phyloP scores from a whole-genome alignment of 371 early-diverging fungal species.

The Mortierella sp. region DNA sequence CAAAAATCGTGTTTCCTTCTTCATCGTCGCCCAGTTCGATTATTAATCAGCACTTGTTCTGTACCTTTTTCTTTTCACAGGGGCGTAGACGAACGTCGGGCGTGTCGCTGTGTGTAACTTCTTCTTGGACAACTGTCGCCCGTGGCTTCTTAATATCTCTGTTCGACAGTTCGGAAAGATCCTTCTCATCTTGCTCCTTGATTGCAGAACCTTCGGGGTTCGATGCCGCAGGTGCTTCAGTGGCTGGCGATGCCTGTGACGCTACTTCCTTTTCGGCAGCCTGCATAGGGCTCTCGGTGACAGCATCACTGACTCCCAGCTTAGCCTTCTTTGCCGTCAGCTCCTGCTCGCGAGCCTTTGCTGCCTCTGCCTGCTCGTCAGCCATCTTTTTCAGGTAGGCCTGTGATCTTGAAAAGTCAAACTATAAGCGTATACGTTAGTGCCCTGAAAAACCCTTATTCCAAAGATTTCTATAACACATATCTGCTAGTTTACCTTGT shows the following conservation, averaged over 20 bases:
- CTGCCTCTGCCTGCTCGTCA: constrained; percentile 55
- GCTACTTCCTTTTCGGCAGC: constrained; percentile 4
- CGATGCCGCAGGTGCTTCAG: background rate
- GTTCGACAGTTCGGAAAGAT: constrained; percentile 12
- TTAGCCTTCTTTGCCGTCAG: constrained; percentile 10
- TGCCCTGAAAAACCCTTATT: no score
- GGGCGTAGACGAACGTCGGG: constrained; percentile 49
- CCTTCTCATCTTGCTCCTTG: constrained; percentile 5
- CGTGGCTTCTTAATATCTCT: constrained; percentile 26
- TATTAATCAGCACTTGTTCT: background rate
- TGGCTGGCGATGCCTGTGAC: constrained; percentile 11
- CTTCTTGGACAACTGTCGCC: constrained; percentile 18
- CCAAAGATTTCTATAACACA: background rate
- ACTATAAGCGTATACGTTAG: constrained; percentile 29
- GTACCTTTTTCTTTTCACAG: constrained; percentile 54
- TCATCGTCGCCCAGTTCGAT: no score
- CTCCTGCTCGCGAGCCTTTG: constrained; percentile 40
- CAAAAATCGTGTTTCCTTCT: no score
- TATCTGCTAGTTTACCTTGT: constrained; percentile 30
- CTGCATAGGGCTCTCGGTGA: constrained; percentile 2
- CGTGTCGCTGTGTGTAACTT: constrained; percentile 30
- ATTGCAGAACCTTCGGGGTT: background rate
- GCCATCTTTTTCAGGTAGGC: constrained; percentile 57
- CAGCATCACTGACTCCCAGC: background rate
- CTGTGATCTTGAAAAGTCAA: constrained; percentile 60